Evolutionary conservation across 2,329 filamentous ascomycete species (phyloP), one percentile per base, ranked within the genome.

Genomic region (Cladorrhinum sp.): DNA sequence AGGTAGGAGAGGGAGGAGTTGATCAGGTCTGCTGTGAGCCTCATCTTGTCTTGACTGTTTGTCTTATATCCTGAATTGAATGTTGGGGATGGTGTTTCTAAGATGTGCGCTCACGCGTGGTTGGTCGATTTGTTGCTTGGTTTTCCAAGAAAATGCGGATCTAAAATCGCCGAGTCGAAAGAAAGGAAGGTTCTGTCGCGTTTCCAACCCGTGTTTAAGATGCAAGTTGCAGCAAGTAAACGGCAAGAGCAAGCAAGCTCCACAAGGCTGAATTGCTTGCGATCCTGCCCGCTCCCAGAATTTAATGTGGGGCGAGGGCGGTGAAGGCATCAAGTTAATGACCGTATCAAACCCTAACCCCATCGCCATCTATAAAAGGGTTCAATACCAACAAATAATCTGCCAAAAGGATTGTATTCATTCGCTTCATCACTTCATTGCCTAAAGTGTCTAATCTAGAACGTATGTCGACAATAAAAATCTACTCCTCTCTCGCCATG

Each of bases 1-100:
- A 98, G 90, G 84, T 97, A 99, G 76, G 93, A 97, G 69, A 96
- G 89, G 74, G 95, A 96, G 77, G 86, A 88, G 78, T 92, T 86
- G 79, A 99, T 96, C 72, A 98, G 87, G 77, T 98, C 95, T 69
- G 91, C 88, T 65, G 93, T 97, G 79, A 99, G 87, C 83, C 93
- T 89, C 95, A 99, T 98, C 67, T 74, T 79, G 76, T n/a, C n/a
- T n/a, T n/a, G n/a, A n/a, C n/a, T 50, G 48, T 32, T 53, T 38
- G 20, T 22, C 24, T 50, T n/a, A 25, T 50, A 4, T 27, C 29
- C 29, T n/a, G n/a, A n/a, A n/a, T n/a, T n/a, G n/a, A n/a, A n/a
- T n/a, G n/a, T n/a, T n/a, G n/a, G n/a, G 18, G 23, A 8, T 25
- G 9, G 9, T 32, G 32, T 41, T 16, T 24, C 20, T 6, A 45